phyloP scores from a whole-genome alignment of 2,329 filamentous ascomycete genomes.

The Clarireedia homoeocarpa region DNA sequence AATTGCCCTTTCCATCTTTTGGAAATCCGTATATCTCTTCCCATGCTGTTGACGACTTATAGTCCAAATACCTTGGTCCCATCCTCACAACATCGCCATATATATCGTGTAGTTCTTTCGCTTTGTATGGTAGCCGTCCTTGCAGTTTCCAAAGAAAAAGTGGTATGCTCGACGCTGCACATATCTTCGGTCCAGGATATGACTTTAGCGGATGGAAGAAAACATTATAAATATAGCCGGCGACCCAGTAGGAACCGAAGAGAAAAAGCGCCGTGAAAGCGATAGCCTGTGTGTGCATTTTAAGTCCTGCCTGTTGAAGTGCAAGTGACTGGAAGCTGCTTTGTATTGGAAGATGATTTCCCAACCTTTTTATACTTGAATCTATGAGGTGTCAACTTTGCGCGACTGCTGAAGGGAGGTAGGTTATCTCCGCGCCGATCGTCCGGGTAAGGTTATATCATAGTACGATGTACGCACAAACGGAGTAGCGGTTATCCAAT shows the following conservation, averaged over 20 bases:
- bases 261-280: not conserved
- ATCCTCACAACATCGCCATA: conserved; percentile 16
- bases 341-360: too few species aligned
- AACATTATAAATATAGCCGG: conserved; percentile 9
- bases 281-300: not conserved
- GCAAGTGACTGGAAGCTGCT: too few species aligned
- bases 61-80: conserved; percentile 11
- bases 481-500: not conserved
- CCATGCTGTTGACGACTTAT: conserved; percentile 11
- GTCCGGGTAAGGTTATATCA: not conserved
- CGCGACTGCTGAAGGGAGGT: not conserved
- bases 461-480: too few species aligned
- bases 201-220: conserved; percentile 12
- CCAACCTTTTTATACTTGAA: too few species aligned
- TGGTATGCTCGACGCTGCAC: conserved; percentile 5
- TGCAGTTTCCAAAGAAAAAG: not conserved
- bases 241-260: not conserved
- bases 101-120: conserved; percentile 10
- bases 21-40: conserved; percentile 9
- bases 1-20: not conserved
- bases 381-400: too few species aligned
- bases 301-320: not conserved
- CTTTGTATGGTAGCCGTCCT: not conserved
- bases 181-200: conserved; percentile 12
- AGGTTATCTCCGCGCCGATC: not conserved